Conservation (phyloP, 176 grass and related monocot species). For the Oropetium thomaeum region DNA sequence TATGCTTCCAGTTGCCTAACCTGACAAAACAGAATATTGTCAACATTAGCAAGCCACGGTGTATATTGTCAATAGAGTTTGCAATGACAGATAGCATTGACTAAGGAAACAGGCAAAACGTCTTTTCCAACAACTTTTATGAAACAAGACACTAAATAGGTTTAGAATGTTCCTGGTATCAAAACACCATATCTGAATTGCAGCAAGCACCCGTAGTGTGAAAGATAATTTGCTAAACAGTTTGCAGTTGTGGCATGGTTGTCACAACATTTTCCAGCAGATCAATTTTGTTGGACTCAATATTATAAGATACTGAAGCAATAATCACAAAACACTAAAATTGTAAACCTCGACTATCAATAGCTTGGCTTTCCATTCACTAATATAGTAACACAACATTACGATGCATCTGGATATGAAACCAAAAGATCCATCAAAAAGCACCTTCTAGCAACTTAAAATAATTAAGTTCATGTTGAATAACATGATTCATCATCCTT, state of each 20-base stretch:
- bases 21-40: conserved; percentile 33
- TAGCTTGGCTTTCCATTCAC: neutral
- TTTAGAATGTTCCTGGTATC: neutral
- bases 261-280: neutral
- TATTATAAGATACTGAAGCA: neutral
- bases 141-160: neutral
- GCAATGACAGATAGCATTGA: neutral
- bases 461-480: neutral
- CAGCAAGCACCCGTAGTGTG: neutral
- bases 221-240: conserved; percentile 1
- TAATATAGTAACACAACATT: neutral
- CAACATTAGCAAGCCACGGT: neutral
- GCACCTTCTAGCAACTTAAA: neutral
- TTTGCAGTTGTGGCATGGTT: neutral
- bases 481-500: neutral
- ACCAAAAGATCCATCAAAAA: neutral
- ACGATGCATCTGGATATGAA: conserved; percentile 1
- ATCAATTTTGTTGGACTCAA: neutral
- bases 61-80: too few species aligned
- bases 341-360: neutral
- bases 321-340: neutral
- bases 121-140: neutral
- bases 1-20: conserved; percentile 59
- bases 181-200: neutral
- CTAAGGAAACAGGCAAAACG: neutral